Conservation (phyloP, 164 flowering plant genomes). For the Vitis vinifera region ASM3070453v1 NC_081812.1:5462501-5463000, state of each 20-base stretch:
- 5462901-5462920: not conserved
- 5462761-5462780: slow-evolving; percentile 59
- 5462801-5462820: slow-evolving; percentile 79
- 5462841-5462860: slow-evolving; percentile 30
- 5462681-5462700: slow-evolving; percentile 28
- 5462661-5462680: not conserved
- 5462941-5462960: too few relatives aligned
- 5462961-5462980: slow-evolving; percentile 19
- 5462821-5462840: slow-evolving; percentile 84
- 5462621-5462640: not conserved
- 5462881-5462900: not conserved
- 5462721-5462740: slow-evolving; percentile 67
- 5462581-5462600: too few relatives aligned
- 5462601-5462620: not conserved
- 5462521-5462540: slow-evolving; percentile 56
- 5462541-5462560: slow-evolving; percentile 66
- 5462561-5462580: slow-evolving; percentile 33
- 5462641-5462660: slow-evolving; percentile 1
- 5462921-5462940: not conserved
- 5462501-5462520: slow-evolving; percentile 71
- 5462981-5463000: slow-evolving; percentile 73
- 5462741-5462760: slow-evolving; percentile 63
- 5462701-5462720: slow-evolving; percentile 80
- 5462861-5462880: not conserved
- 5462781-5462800: slow-evolving; percentile 54